Conservation (phyloP, 2,329 filamentous ascomycete species). For the Aspergillus fumigatiaffinis region DNA sequence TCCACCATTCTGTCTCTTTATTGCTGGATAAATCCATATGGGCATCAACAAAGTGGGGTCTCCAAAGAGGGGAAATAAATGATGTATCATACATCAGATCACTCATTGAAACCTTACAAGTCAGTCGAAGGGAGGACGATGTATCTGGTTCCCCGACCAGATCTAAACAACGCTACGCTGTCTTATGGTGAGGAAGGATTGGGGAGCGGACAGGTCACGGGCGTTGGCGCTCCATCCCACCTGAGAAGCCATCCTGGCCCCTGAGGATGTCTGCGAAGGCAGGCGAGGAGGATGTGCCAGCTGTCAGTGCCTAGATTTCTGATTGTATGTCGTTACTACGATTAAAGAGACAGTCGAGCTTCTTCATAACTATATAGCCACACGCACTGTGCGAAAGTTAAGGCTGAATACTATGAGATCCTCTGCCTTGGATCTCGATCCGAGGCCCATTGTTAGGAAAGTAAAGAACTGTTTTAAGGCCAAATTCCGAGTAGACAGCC, state of each 20-base stretch:
- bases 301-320: neutral
- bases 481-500: slow-evolving; percentile 12
- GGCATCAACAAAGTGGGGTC: neutral
- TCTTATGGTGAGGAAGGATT: no score
- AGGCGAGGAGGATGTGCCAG: neutral
- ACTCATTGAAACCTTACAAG: neutral
- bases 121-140: neutral
- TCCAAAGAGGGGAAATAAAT: neutral
- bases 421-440: slow-evolving; percentile 12
- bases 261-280: neutral
- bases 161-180: no score
- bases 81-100: neutral
- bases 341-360: neutral
- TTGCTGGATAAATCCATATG: neutral
- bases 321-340: neutral
- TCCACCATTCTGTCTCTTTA: neutral
- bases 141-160: no score
- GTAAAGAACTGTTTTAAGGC: slow-evolving; percentile 11
- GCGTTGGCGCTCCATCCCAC: no score
- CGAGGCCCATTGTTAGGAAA: slow-evolving; percentile 16
- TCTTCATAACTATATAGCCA: neutral
- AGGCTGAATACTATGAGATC: neutral
- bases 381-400: neutral
- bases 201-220: no score
- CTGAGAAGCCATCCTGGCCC: no score